Percentiles rank a stretch among this genome's conserved stretches.
phyloP scores from a whole-genome alignment of 495 filamentous ascomycete species.

The Hyphodiscus hymeniophilus region DNA sequence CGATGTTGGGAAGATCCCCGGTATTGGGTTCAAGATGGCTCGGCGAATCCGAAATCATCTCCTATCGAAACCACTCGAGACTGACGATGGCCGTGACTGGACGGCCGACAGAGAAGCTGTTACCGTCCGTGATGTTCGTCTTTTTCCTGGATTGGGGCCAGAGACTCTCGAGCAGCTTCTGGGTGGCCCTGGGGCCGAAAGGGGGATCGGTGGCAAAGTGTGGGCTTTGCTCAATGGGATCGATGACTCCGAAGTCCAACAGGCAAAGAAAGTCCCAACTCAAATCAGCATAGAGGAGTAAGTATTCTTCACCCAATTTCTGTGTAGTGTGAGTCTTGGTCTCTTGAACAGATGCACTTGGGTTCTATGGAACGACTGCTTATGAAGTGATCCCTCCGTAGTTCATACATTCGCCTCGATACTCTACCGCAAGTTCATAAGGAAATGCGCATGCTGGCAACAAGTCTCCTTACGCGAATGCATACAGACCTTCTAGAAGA shows the following conservation, averaged over 20 bases:
- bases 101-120: slow-evolving; percentile 46
- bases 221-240: slow-evolving; percentile 56
- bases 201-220: slow-evolving; percentile 55
- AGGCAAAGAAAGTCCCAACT: slow-evolving; percentile 63
- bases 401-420: slow-evolving; percentile 62
- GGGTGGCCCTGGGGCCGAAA: slow-evolving; percentile 56
- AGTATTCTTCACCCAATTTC: too few species aligned
- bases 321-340: too few species aligned
- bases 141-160: slow-evolving; percentile 49
- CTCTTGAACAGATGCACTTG: too few species aligned
- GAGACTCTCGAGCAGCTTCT: slow-evolving; percentile 55
- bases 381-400: too few species aligned
- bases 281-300: slow-evolving; percentile 97
- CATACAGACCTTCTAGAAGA: slow-evolving; percentile 60
- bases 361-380: too few species aligned
- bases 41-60: slow-evolving; percentile 59
- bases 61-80: slow-evolving; percentile 34
- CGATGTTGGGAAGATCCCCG: slow-evolving; percentile 74
- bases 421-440: slow-evolving; percentile 46
- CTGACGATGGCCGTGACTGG: slow-evolving; percentile 32
- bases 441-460: slow-evolving; percentile 54
- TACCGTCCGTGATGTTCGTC: slow-evolving; percentile 57
- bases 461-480: slow-evolving; percentile 72
- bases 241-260: slow-evolving; percentile 58
- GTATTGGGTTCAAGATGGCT: slow-evolving; percentile 74